phyloP scores from a whole-genome alignment of 345 rosid genomes.

The Salix purpurea region DNA sequence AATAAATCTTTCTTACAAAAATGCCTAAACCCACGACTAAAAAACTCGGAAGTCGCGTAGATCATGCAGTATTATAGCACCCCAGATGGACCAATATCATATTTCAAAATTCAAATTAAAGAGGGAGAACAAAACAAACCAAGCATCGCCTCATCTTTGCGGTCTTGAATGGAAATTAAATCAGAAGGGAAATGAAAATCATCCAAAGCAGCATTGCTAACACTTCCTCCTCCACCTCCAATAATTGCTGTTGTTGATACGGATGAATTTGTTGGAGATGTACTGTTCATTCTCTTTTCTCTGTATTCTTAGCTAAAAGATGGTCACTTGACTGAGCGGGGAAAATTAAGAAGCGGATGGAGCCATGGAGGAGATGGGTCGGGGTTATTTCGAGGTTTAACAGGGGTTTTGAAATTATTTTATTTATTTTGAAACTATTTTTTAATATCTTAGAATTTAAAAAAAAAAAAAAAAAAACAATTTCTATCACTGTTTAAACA shows the following conservation, averaged over 20 bases:
- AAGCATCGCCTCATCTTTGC: slow-evolving; percentile 56
- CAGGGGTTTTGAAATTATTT: too few species aligned
- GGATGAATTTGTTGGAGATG: slow-evolving; percentile 70
- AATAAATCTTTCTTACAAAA: neutral
- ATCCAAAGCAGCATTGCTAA: slow-evolving; percentile 46
- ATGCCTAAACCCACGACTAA: neutral
- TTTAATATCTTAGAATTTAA: too few species aligned
- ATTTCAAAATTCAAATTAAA: neutral
- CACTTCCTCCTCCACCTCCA: slow-evolving; percentile 57
- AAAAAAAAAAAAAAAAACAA: too few species aligned
- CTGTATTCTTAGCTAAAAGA: neutral
- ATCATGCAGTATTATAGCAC: neutral
- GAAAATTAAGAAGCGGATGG: too few species aligned
- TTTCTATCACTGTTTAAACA: too few species aligned
- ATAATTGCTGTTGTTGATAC: slow-evolving; percentile 64
- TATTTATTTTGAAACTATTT: too few species aligned
- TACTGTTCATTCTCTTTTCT: slow-evolving; percentile 47
- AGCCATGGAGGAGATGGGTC: too few species aligned
- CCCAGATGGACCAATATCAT: neutral
- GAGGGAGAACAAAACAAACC: slow-evolving; percentile 28
- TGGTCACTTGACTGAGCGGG: neutral
- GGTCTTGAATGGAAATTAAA: slow-evolving; percentile 58
- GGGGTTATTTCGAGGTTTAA: neutral
- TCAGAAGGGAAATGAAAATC: slow-evolving; percentile 65
- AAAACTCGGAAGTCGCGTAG: neutral